Evolutionary conservation across 176 grass and related monocot species (phyloP).

Genomic region (Typha latifolia): DNA sequence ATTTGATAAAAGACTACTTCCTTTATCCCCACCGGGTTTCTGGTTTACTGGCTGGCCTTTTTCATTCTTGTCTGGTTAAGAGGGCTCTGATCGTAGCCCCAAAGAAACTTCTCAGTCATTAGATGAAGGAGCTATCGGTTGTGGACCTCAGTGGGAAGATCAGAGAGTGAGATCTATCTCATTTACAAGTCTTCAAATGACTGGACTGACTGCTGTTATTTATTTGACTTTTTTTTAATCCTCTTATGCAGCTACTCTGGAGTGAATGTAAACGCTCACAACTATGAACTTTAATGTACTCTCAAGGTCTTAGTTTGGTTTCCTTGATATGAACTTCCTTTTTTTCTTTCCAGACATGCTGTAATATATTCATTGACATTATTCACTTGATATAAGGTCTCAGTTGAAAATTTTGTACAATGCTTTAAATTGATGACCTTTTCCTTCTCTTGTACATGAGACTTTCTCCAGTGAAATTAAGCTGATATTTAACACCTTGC

Average conservation of each 20-base stretch:
- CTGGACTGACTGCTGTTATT: neutral
- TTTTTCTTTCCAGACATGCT: neutral
- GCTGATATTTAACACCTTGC: neutral
- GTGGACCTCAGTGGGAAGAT: slow-evolving; percentile 55
- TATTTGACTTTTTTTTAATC: slow-evolving; percentile 15
- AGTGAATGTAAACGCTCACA: slow-evolving; percentile 32
- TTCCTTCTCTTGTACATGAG: neutral
- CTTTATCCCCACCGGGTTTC: too few species aligned
- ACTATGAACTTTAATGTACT: slow-evolving; percentile 49
- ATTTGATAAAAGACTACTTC: too few species aligned
- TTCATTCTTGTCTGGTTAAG: slow-evolving; percentile 53
- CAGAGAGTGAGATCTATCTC: slow-evolving; percentile 45
- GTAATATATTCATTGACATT: too few species aligned
- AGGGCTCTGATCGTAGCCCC: slow-evolving; percentile 75
- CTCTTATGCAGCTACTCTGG: slow-evolving; percentile 53
- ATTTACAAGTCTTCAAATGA: neutral
- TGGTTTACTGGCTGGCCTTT: slow-evolving; percentile 70
- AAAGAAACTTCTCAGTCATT: slow-evolving; percentile 69
- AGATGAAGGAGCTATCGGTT: slow-evolving; percentile 65
- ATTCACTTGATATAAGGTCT: too few species aligned
- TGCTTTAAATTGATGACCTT: too few species aligned
- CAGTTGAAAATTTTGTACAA: too few species aligned
- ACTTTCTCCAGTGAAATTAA: neutral
- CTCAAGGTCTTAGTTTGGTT: slow-evolving; percentile 48
- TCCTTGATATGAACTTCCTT: slow-evolving; percentile 6